phyloP scores from a whole-genome alignment of 208 protist species.

The Porcisia hertigi region DNA sequence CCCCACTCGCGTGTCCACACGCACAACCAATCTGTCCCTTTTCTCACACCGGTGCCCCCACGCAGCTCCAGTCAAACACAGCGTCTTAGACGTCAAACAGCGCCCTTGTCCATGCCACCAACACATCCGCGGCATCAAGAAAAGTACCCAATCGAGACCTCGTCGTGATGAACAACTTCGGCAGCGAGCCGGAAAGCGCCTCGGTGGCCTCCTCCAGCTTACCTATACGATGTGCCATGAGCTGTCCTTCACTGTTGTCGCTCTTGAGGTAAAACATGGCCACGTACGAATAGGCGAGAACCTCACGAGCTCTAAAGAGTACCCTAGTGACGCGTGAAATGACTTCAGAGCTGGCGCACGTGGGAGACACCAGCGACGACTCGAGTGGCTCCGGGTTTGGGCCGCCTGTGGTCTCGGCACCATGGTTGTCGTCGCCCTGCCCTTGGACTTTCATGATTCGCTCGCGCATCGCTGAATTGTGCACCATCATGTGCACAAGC shows the following conservation, averaged over 20 bases:
- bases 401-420: neutral
- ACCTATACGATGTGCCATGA: constrained; percentile 22
- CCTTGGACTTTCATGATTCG: neutral
- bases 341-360: neutral
- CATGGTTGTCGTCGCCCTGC: neutral
- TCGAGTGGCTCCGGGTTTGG: neutral
- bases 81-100: constrained; percentile 13
- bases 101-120: constrained; percentile 17
- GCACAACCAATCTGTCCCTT: neutral
- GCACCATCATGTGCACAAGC: constrained; percentile 2
- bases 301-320: constrained; percentile 8
- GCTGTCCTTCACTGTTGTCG: neutral
- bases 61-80: no score
- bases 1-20: no score
- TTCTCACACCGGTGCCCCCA: no score
- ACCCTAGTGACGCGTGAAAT: constrained; percentile 12
- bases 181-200: constrained; percentile 9
- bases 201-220: constrained; percentile 36
- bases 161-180: neutral
- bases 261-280: constrained; percentile 25
- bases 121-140: constrained; percentile 10
- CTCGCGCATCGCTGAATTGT: neutral
- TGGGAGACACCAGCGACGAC: neutral
- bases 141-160: constrained; percentile 9
- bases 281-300: constrained; percentile 32